Conservation (phyloP, 2,329 filamentous ascomycete species). For the Monascus ruber region DNA sequence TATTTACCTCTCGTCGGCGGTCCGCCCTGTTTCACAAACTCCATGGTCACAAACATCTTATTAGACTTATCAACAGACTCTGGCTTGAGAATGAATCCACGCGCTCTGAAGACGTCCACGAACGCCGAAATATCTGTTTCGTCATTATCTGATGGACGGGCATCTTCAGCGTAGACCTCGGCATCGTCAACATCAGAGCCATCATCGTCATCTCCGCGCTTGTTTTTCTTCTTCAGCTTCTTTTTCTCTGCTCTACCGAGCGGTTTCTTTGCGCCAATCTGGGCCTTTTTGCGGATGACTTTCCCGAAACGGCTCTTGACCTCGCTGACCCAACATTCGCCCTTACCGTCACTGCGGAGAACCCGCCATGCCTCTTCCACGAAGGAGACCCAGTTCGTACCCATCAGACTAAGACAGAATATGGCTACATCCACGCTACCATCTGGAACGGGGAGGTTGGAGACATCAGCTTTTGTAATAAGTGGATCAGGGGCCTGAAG, state of each 20-base stretch:
- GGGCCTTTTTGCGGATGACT: slow-evolving; percentile 35
- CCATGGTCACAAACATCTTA: slow-evolving; percentile 98
- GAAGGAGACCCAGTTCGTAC: slow-evolving; percentile 96
- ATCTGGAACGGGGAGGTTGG: slow-evolving; percentile 64
- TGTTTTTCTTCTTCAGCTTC: slow-evolving; percentile 34
- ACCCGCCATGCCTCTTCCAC: slow-evolving; percentile 91
- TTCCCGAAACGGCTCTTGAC: slow-evolving; percentile 86
- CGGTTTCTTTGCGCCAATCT: slow-evolving; percentile 25
- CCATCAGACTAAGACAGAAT: slow-evolving; percentile 96
- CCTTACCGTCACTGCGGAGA: slow-evolving; percentile 67
- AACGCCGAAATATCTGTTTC: slow-evolving; percentile 85
- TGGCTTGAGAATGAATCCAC: slow-evolving; percentile 77
- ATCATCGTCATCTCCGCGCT: slow-evolving; percentile 38
- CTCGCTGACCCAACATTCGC: slow-evolving; percentile 93
- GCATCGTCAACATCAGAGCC: slow-evolving; percentile 35
- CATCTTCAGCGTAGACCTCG: slow-evolving; percentile 40
- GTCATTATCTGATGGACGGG: slow-evolving; percentile 45
- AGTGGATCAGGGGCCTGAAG: slow-evolving; percentile 64
- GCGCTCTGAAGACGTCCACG: slow-evolving; percentile 64
- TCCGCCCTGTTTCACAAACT: slow-evolving; percentile 70
- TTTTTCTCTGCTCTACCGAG: slow-evolving; percentile 33
- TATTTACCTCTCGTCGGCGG: slow-evolving; percentile 67
- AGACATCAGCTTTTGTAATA: slow-evolving; percentile 82
- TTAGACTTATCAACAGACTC: slow-evolving; percentile 68
- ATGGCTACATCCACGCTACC: slow-evolving; percentile 74